Evolutionary conservation across 257 asterid genomes (phyloP).

Genomic region (Fraxinus excelsior): DNA sequence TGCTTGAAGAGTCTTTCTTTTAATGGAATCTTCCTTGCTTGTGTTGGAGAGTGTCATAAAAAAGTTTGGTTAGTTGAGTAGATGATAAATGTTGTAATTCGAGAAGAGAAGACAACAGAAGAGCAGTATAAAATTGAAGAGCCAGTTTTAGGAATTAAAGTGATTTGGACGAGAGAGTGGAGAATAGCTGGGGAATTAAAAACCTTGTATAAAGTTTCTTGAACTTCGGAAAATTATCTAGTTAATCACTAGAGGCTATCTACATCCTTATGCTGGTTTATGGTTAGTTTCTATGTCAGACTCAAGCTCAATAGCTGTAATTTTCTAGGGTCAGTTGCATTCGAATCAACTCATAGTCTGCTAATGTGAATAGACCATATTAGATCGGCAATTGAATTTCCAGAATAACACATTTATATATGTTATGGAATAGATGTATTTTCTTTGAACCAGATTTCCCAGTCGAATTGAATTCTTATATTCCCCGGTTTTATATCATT

Average conservation of each 20-base stretch:
- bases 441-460: not conserved
- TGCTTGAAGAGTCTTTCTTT: not conserved
- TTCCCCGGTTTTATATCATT: not conserved
- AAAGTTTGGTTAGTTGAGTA: not conserved
- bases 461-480: slow-evolving; percentile 3
- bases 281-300: not conserved
- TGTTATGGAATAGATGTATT: no score
- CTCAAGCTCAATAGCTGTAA: not conserved
- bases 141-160: not conserved
- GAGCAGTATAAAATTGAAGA: not conserved
- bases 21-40: not conserved
- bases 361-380: not conserved
- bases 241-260: not conserved
- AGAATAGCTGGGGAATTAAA: not conserved
- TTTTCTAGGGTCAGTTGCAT: not conserved
- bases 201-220: not conserved
- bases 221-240: not conserved
- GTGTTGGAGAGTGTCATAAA: not conserved
- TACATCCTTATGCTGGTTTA: not conserved
- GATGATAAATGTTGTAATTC: not conserved
- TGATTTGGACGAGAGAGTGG: not conserved
- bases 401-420: not conserved
- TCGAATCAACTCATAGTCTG: not conserved
- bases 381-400: not conserved
- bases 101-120: not conserved